Evolutionary conservation across 2,329 filamentous ascomycete genomes (phyloP), one percentile per base, ranked within the genome.

Genomic region (Microdochium nivale): DNA sequence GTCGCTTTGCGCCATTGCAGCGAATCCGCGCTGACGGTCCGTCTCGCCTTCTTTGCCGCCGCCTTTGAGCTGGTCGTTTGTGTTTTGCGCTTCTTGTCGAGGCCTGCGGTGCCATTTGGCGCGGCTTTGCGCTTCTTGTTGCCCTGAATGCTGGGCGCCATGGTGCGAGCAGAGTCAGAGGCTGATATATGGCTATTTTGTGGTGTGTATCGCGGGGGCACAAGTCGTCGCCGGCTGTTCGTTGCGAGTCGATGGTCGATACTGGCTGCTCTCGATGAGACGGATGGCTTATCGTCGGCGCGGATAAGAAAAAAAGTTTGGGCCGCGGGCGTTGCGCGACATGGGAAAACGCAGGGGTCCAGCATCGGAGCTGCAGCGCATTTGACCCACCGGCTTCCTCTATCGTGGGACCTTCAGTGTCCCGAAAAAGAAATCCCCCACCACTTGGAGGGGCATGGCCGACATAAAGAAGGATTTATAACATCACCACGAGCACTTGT

Each of bases 1-100:
- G 81, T 74, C 11, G 78, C 73, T 37, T 73, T 67, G 59, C 78
- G 73, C 82, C 82, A 86, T 65, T 70, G 66, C 44, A 86, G 67
- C 1, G 75, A 68, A 55, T 75, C 67, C 27, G 74, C 67, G 44
- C 72, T 69, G 23, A 79, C 69, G 2, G 71, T 62, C 43, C 67
- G 67, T 60, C 69, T 74, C 16, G 65, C 62, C 62, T 69, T 63
- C 62, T 64, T 59, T 25, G 56, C 49, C 16, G 40, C 40, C 7
- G 40, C 40, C 13, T 44, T 55, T 59, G 44, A 50, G 52, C 25
- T 47, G 51, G 62, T 62, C 3, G 58, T 27, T 48, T 59, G 58
- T 32, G 62, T 65, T 14, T 58, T 54, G 3, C 58, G 57, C 3
- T 56, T 49, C n/a, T 56, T 60, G 7, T 49, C 27, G 21, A 47